Conservation (phyloP, 495 filamentous ascomycete species). For the Rhypophila decipiens region DNA sequence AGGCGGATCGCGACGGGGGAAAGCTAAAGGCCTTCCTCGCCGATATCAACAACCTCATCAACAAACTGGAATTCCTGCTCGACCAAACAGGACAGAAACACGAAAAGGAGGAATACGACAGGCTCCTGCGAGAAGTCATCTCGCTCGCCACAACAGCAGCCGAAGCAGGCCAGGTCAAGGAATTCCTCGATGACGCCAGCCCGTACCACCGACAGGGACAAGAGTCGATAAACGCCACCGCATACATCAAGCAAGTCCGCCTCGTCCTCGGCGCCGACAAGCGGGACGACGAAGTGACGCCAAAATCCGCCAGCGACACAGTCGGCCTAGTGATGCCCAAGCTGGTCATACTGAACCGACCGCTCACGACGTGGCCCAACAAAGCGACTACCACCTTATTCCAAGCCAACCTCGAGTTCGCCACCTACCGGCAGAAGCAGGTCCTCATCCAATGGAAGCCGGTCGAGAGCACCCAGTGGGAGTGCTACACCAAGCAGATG, state of each 20-base stretch:
- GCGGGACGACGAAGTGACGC: slow-evolving; percentile 9
- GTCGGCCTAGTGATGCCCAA: slow-evolving; percentile 3
- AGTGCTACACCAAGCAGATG: slow-evolving; percentile 5
- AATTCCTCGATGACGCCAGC: neutral
- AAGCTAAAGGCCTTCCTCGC: slow-evolving; percentile 18
- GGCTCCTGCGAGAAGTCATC: slow-evolving; percentile 1
- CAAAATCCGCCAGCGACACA: neutral
- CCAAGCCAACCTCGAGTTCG: neutral
- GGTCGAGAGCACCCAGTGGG: slow-evolving; percentile 9
- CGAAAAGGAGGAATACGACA: neutral
- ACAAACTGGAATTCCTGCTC: neutral
- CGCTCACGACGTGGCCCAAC: slow-evolving; percentile 1
- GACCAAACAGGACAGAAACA: neutral
- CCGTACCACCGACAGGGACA: neutral
- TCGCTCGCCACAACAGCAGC: slow-evolving; percentile 3
- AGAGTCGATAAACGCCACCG: slow-evolving; percentile 1
- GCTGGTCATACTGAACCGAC: neutral
- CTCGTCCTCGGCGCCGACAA: slow-evolving; percentile 3
- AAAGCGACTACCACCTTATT: neutral
- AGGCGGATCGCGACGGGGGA: slow-evolving; percentile 20
- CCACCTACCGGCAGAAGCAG: neutral
- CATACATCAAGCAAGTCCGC: slow-evolving; percentile 4
- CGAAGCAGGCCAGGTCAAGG: slow-evolving; percentile 1
- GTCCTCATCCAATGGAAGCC: slow-evolving; percentile 21
- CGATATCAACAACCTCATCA: neutral